Base-by-base conservation (phyloP, 2,329 filamentous ascomycete genomes). In the Exophiala calicioides region DNA sequence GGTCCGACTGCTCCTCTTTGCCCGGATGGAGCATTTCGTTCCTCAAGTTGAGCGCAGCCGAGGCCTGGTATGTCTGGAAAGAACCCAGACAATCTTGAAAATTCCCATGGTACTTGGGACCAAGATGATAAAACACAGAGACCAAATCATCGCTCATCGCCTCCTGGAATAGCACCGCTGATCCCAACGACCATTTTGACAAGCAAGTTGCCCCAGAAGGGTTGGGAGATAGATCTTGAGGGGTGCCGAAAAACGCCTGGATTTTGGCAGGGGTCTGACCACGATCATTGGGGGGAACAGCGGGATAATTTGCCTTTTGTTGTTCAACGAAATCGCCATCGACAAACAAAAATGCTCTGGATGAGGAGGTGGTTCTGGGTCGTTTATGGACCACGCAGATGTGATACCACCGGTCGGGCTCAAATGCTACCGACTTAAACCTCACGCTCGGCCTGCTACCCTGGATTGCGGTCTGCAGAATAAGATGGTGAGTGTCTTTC, bases 61-160 rank as follows among this genome's bases (percentile, higher is more conserved):
- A 97, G 5, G 93, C 91, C 60, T 87, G 83, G 63, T 98, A 98
- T 0, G 94, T 98, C 63, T 97, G 90, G 61, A 98, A 95, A 1
- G 90, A 91, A 4, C 94, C 93, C 10, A 98, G 77, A 58, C 89
- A 93, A 62, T 98, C 93, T 68, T 98, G 93, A 59, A 95, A 95
- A 63, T 98, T 98, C 12, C 93, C 93, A 62, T 89, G 85, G 59
- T 98, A 98, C 36, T 89, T 82, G 18, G 90, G 86, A 0, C 93
- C 91, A 13, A 98, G 82, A 38, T 90, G 87, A 63, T 86, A 88
- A 60, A 95, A 88, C 0, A 98, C 93, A 9, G 91, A 85, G 44
- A 98, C 76, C 50, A 95, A 80, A 65, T 98, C 93, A 62, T 97
- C 91, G 49, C 89, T 95, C 26, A 96, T 73, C 0, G 84, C 80